phyloP scores from a whole-genome alignment of 768 basidiomycete genomes.

The Psilocybe sp. region DNA sequence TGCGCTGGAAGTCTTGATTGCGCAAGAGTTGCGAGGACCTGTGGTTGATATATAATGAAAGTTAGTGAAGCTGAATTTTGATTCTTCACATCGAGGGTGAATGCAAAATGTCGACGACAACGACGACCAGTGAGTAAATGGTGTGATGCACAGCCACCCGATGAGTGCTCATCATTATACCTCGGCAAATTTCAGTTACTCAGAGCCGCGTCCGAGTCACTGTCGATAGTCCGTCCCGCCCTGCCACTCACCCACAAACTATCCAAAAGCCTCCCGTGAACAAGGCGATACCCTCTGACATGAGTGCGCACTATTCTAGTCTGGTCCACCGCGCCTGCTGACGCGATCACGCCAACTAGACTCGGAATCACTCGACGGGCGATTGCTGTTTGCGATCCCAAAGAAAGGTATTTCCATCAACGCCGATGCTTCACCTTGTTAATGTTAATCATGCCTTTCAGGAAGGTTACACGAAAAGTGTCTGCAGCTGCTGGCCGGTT shows the following conservation, averaged over 20 bases:
- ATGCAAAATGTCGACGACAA: neutral
- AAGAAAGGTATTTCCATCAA: conserved; percentile 75
- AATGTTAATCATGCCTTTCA: conserved; percentile 24
- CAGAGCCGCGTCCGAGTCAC: neutral
- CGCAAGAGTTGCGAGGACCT: too few species aligned
- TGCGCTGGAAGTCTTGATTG: too few species aligned
- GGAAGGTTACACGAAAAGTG: conserved; percentile 92
- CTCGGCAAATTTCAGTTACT: conserved; percentile 18
- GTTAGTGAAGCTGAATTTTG: too few species aligned
- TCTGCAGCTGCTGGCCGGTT: conserved; percentile 79
- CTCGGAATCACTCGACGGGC: conserved; percentile 76
- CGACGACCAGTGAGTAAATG: neutral
- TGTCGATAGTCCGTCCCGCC: neutral
- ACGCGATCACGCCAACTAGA: conserved; percentile 34
- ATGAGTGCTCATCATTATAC: neutral
- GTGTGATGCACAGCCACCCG: neutral
- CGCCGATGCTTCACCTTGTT: conserved; percentile 4
- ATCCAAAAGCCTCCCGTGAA: neutral
- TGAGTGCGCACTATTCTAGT: conserved; percentile 15
- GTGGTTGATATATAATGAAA: too few species aligned
- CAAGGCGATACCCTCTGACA: neutral
- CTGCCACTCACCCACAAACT: neutral
- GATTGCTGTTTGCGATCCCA: conserved; percentile 91
- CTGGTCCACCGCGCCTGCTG: conserved; percentile 1
- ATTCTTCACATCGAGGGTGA: too few species aligned